These are phyloP conservation scores for Suillus weaverae DNA, from an alignment of 768 basidiomycete genomes.

Conservation along the genomic window DNA sequence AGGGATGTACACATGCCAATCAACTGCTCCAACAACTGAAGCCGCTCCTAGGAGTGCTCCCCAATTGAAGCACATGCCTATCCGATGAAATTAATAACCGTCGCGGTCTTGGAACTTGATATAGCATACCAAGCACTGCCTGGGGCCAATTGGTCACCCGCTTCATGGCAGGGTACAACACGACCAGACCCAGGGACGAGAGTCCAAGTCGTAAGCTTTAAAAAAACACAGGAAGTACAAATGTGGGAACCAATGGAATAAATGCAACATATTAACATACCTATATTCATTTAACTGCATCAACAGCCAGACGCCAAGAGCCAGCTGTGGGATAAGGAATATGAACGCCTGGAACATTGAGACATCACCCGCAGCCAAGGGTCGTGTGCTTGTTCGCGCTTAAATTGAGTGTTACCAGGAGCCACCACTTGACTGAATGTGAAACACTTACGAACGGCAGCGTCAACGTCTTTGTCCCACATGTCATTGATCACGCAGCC, in stretches of 20 bases:
- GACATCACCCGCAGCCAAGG: background rate
- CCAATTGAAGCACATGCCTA: background rate
- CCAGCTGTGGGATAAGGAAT: background rate
- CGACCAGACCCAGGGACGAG: background rate
- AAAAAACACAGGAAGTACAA: too few relatives aligned
- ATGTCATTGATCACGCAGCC: too few relatives aligned
- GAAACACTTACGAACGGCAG: background rate
- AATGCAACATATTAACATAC: background rate
- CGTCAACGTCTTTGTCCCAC: too few relatives aligned
- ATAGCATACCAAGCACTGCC: conserved; percentile 26
- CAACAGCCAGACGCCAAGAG: background rate
- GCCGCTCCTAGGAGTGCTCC: background rate
- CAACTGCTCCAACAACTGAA: background rate
- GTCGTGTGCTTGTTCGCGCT: background rate
- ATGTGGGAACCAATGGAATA: background rate
- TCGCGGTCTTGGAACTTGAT: too few relatives aligned
- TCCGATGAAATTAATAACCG: background rate
- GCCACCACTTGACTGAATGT: background rate
- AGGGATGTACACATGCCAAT: background rate
- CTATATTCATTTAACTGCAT: background rate
- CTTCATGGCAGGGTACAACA: conserved; percentile 30
- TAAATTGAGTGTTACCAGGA: background rate
- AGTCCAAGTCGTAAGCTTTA: background rate
- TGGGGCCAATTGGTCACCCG: conserved; percentile 31
- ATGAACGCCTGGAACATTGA: background rate